Evolutionary conservation across 805 yeast species (phyloP), one percentile per base, ranked within the genome.

Genomic region (Pichia nakasei): DNA sequence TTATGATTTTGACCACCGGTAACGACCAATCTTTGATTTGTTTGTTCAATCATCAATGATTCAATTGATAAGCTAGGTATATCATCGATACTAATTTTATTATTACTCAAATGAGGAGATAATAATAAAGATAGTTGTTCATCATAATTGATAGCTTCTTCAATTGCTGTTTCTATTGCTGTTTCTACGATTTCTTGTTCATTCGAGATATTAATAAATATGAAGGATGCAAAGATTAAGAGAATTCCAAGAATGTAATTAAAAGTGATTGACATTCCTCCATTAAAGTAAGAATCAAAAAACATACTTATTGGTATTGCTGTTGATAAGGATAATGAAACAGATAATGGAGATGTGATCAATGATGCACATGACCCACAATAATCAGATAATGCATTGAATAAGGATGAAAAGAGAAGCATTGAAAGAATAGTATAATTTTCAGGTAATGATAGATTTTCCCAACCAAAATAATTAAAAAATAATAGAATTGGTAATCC

Each of bases 221-320:
- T 50, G 29, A 75, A 73, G 1, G 78, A 70, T 1, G 64, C 49
- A 38, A 75, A 57, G 9, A 75, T 73, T 39, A 73, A 58, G 9
- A 64, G 47, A n/a, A 75, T 71, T 0, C 81, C 81, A 15, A 69
- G 46, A 29, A 66, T 61, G 47, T 75, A 75, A 7, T 59, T 50
- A 6, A 59, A 49, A 1, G 65, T 57, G 1, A 66, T 52, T 33
- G 52, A 57, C 6, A 48, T 45, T 9, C 65, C 53, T 15, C 69
- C 49, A 48, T 67, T 72, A 40, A 63, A 57, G 4, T 60, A 38
- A 1, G 67, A 61, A 51, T 75, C 81, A 39, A 72, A 63, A 42
- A 71, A 63, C 52, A 75, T 71, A 24, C 74, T 70, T 21, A 75
- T 61, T 4, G 81, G 81, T 31, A 75, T 73, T 0, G 73, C 69